Evolutionary conservation across 208 protist genomes (phyloP).

Genomic region (Borovskyia barvae): DNA sequence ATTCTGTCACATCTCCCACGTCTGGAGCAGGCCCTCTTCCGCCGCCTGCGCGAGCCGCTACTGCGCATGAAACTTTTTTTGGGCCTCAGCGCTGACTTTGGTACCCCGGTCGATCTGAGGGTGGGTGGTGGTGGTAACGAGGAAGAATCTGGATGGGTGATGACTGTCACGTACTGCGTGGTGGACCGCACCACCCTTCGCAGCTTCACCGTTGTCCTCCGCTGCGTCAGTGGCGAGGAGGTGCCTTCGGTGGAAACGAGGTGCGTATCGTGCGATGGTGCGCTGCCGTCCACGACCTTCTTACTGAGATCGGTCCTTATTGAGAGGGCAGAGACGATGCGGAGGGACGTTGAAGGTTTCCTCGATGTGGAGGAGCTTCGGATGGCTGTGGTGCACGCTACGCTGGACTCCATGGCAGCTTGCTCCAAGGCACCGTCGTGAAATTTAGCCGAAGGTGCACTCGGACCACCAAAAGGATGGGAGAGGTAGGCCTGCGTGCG

Average conservation of each 20-base stretch:
- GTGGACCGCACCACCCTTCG: constrained; percentile 29
- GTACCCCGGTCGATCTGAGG: constrained; percentile 34
- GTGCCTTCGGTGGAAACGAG: constrained; percentile 41
- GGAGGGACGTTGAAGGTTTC: constrained; percentile 29
- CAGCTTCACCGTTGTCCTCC: constrained; percentile 45
- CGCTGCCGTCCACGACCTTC: constrained; percentile 8
- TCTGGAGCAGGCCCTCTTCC: constrained; percentile 33
- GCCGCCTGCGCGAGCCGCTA: constrained; percentile 34
- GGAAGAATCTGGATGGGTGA: too few relatives aligned
- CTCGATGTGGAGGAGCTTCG: constrained; percentile 27
- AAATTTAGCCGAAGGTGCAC: neutral
- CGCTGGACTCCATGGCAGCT: constrained; percentile 28
- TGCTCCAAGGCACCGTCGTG: neutral
- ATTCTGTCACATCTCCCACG: constrained; percentile 37
- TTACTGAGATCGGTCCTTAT: constrained; percentile 34
- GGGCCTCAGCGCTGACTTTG: constrained; percentile 31
- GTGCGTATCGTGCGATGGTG: constrained; percentile 33
- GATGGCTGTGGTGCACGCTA: constrained; percentile 6
- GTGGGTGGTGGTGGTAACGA: constrained; percentile 9
- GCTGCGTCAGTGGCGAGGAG: constrained; percentile 36
- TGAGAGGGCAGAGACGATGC: constrained; percentile 11
- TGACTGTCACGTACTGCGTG: constrained; percentile 34
- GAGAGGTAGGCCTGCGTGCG: too few relatives aligned
- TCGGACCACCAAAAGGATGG: too few relatives aligned
- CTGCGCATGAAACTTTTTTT: constrained; percentile 44